Evolutionary conservation across 2,329 filamentous ascomycete genomes (phyloP).

Genomic region (Verticillium nonalfalfae): DNA sequence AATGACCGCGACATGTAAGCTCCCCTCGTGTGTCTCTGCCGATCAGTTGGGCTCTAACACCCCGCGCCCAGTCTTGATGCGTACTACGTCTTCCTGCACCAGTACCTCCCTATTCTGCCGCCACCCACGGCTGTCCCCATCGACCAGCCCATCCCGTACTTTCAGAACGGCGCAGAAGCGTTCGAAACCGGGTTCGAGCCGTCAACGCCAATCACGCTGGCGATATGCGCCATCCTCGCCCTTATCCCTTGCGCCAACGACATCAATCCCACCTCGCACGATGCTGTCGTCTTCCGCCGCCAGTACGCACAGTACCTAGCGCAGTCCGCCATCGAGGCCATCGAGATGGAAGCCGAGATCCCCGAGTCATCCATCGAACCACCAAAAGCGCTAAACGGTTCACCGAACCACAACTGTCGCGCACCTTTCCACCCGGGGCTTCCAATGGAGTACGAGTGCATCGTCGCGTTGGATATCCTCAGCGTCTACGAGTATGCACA

Average conservation of each 20-base stretch:
- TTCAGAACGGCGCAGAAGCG: conserved; percentile 27
- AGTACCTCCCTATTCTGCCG: conserved; percentile 42
- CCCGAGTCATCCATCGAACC: conserved; percentile 37
- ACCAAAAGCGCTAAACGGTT: conserved; percentile 33
- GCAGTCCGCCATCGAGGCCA: conserved; percentile 37
- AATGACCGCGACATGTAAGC: conserved; percentile 33
- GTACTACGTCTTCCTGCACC: conserved; percentile 46
- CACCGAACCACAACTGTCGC: conserved; percentile 21
- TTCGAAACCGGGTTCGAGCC: conserved; percentile 29
- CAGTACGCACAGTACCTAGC: conserved; percentile 42
- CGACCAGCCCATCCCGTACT: conserved; percentile 24
- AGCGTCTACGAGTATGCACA: conserved; percentile 48
- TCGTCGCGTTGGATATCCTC: conserved; percentile 39
- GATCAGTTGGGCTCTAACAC: conserved; percentile 14
- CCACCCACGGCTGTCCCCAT: conserved; percentile 26
- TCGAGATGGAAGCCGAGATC: conserved; percentile 41
- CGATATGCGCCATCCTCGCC: conserved; percentile 40
- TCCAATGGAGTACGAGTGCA: conserved; percentile 38
- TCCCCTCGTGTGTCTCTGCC: conserved; percentile 17
- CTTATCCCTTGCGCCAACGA: conserved; percentile 39
- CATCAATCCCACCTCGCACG: conserved; percentile 22
- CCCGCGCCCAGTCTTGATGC: conserved; percentile 29
- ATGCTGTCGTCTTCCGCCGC: conserved; percentile 35
- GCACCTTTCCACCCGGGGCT: conserved; percentile 35
- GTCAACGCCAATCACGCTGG: conserved; percentile 35